Base-by-base conservation (phyloP, 805 yeast genomes). In the Candida quercuum region DNA sequence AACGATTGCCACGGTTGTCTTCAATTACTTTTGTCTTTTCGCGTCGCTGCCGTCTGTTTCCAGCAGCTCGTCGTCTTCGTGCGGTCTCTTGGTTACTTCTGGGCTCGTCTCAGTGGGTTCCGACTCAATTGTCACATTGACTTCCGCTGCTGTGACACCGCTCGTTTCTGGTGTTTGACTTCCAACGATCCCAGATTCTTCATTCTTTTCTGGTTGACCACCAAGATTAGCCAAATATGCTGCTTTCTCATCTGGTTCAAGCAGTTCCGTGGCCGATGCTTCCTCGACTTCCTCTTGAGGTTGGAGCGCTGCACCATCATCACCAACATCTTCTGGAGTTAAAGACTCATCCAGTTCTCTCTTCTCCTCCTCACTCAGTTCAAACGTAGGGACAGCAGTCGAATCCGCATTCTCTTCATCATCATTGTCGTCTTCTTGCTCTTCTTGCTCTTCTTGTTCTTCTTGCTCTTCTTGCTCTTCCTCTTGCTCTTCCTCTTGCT, bases 351-450 rank as follows among this genome's bases (percentile, higher is more conserved):
- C 28, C 8, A 31, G 28, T 14, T 26, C 32, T 12, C 15, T 22
- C 14, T 18, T 12, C 19, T 37, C 40, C 10, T 37, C 34, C 13
- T 33, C 37, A 20, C 40, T 37, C 23, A 37, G n/a, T 9, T 29
- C 18, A 18, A 26, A 26, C n/a, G 27, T 24, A 7, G n/a, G n/a
- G n/a, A n/a, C 36, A 27, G 29, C 25, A 15, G 21, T 10, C 13
- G 12, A 8, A 3, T 12, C 15, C 6, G 6, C 20, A 12, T 10
- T n/a, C 30, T 27, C 25, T 16, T 36, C 34, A 4, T 20, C 23
- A 11, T 15, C 33, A 20, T 32, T 16, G 22, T 15, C 19, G 7
- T 15, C 14, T 16, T 23, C 34, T 5, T 33, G 33, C 20, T 29
- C 15, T 20, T 18, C n/a, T n/a, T n/a, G n/a, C 30, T 27, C 25